Base-by-base conservation (phyloP, 1,284 basidiomycete species). In the Boletellus deceptivus region DNA sequence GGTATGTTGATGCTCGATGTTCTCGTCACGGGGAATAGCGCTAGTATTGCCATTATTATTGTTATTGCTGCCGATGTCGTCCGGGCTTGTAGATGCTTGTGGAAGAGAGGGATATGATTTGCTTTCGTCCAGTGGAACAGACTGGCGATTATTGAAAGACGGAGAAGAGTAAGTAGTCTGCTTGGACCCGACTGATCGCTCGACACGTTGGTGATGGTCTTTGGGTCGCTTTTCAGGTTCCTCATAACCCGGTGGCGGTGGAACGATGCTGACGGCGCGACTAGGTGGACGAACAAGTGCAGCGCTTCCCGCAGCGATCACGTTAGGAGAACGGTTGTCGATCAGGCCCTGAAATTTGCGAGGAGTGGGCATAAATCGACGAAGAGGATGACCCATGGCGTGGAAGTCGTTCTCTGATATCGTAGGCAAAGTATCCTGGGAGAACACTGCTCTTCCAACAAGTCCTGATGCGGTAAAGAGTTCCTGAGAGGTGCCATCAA, bases 391-490 rank as follows among this genome's bases (percentile, higher is more conserved):
- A 7, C 50, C 42, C 52, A 62, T 57, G 16, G 67, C 57, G 44
- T 74, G 72, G 53, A 75, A 72, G 14, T 72, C 71, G 38, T 71
- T 65, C 53, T 73, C 70, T 3, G 71, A 71, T 52, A 72, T 69
- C 29, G 65, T 54, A 4, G 71, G 63, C 22, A 70, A 35, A 27
- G 44, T 29, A 17, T 70, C 66, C 7, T 53, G 55, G 17, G 52
- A 46, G 17, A 57, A 43, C 14, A 42, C 49, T 11, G 44, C 25
- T 7, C 46, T 54, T 35, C 49, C 49, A 14, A 35, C 4, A 25
- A 60, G 22, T 11, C 22, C 48, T 17, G 53, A 31, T 35, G 22
- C 29, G n/a, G 37, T 46, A 14, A 36, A 25, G 29, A 34, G 10
- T 35, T 49, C 53, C 4, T 24, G 46, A 27, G 43, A 29, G 9